Percentiles rank a stretch among this genome's conserved stretches.
phyloP scores from a whole-genome alignment of 2,329 filamentous ascomycete species.

The Scedosporium aurantiacum region DNA sequence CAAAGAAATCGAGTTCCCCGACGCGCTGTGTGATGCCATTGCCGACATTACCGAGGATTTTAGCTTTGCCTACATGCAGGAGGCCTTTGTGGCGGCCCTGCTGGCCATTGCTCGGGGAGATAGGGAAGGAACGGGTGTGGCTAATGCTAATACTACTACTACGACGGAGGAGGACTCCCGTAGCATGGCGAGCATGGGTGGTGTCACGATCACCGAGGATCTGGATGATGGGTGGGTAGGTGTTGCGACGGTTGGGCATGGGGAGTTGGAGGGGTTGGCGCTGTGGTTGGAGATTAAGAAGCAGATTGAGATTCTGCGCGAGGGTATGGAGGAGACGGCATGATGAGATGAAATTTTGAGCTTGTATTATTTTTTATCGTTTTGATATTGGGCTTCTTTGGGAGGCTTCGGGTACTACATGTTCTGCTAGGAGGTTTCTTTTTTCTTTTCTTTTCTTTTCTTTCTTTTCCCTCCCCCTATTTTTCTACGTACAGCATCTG shows the following conservation, averaged over 20 bases:
- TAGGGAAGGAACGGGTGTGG: constrained; percentile 6
- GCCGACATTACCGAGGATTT: constrained; percentile 53
- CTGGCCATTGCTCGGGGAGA: constrained; percentile 41
- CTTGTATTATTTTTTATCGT: not conserved
- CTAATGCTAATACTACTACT: constrained; percentile 4
- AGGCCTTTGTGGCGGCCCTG: constrained; percentile 54
- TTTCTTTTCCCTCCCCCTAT: too few species aligned
- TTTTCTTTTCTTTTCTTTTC: too few species aligned
- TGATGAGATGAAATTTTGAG: not conserved
- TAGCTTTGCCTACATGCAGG: constrained; percentile 60
- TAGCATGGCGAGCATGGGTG: not conserved
- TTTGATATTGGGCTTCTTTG: not conserved
- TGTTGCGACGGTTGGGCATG: constrained; percentile 19
- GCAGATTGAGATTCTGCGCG: constrained; percentile 48
- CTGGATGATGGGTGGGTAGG: constrained; percentile 28
- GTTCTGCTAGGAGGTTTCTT: not conserved
- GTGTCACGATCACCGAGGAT: not conserved
- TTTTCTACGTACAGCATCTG: too few species aligned
- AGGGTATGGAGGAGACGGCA: constrained; percentile 39
- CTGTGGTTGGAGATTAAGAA: constrained; percentile 54
- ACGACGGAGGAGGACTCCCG: constrained; percentile 14
- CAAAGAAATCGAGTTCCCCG: constrained; percentile 48
- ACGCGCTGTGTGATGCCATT: constrained; percentile 44
- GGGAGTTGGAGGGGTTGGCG: constrained; percentile 36
- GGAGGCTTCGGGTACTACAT: not conserved